Evolutionary conservation across 2,329 filamentous ascomycete genomes (phyloP).

Genomic region (Leptosphaerulina australis): DNA sequence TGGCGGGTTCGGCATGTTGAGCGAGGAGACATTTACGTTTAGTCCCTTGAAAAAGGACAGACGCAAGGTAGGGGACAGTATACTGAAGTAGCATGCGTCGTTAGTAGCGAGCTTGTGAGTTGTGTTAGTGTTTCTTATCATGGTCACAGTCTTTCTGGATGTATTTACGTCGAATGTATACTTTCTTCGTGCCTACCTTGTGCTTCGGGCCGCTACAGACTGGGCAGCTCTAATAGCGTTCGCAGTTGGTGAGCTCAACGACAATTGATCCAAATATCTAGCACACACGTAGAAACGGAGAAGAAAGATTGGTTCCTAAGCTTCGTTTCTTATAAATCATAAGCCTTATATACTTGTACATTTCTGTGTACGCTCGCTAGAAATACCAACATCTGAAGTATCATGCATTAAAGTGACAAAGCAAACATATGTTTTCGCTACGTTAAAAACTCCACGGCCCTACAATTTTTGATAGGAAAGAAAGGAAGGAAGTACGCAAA

Average conservation of each 20-base stretch:
- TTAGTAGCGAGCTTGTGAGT: background rate
- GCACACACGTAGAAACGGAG: too few species aligned
- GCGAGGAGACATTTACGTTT: slow-evolving; percentile 49
- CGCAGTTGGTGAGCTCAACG: too few species aligned
- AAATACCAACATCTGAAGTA: slow-evolving; percentile 4
- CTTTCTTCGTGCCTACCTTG: too few species aligned
- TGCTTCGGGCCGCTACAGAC: too few species aligned
- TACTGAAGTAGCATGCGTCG: slow-evolving; percentile 28
- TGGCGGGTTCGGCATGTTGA: slow-evolving; percentile 45
- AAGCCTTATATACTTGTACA: slow-evolving; percentile 1
- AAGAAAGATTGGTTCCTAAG: background rate
- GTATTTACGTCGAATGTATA: too few species aligned
- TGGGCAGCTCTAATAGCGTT: too few species aligned
- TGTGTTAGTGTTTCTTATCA: background rate
- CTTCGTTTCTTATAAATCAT: background rate
- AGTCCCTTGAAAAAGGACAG: slow-evolving; percentile 51
- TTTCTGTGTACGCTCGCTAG: slow-evolving; percentile 9
- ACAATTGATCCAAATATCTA: too few species aligned
- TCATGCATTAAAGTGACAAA: background rate
- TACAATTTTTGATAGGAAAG: background rate
- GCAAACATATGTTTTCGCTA: background rate
- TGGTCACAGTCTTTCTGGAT: background rate
- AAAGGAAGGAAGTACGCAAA: too few species aligned
- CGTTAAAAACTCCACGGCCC: background rate
- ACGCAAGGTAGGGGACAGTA: slow-evolving; percentile 30